phyloP scores from a whole-genome alignment of 2,329 filamentous ascomycete species.

The Colletotrichum tanaceti region DNA sequence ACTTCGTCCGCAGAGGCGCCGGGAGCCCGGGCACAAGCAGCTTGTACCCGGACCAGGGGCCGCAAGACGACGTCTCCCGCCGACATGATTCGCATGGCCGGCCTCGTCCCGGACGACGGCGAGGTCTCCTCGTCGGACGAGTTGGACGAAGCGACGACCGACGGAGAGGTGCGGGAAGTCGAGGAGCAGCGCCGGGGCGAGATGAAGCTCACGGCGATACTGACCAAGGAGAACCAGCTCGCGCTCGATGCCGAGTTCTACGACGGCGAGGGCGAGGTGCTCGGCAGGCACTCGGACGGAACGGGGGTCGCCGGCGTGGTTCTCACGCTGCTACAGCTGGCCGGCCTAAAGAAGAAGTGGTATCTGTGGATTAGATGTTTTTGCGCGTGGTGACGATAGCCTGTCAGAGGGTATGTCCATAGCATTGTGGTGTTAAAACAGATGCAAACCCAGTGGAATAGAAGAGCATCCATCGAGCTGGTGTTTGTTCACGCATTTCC shows the following conservation, averaged over 20 bases:
- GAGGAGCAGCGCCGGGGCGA: constrained; percentile 51
- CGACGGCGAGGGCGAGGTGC: constrained; percentile 46
- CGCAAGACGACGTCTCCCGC: constrained; percentile 75
- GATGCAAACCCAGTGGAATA: too few relatives aligned
- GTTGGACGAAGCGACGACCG: neutral
- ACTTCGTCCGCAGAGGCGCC: constrained; percentile 59
- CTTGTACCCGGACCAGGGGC: constrained; percentile 54
- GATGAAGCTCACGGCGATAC: constrained; percentile 47
- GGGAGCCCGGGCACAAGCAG: constrained; percentile 49
- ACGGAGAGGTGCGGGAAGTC: constrained; percentile 42
- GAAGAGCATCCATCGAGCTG: neutral
- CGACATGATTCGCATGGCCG: constrained; percentile 67
- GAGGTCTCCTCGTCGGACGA: constrained; percentile 38
- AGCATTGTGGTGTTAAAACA: neutral
- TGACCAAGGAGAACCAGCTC: constrained; percentile 46
- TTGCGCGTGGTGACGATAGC: too few relatives aligned
- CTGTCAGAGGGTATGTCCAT: too few relatives aligned
- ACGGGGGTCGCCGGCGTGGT: constrained; percentile 50
- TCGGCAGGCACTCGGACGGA: constrained; percentile 52
- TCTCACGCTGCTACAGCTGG: constrained; percentile 50
- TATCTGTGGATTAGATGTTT: constrained; percentile 41
- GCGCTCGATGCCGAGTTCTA: constrained; percentile 48
- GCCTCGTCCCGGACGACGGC: constrained; percentile 64
- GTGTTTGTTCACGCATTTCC: neutral
- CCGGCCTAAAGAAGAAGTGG: constrained; percentile 46